phyloP scores from a whole-genome alignment of 1,284 basidiomycete genomes.

The Clitocybe nebularis region DNA sequence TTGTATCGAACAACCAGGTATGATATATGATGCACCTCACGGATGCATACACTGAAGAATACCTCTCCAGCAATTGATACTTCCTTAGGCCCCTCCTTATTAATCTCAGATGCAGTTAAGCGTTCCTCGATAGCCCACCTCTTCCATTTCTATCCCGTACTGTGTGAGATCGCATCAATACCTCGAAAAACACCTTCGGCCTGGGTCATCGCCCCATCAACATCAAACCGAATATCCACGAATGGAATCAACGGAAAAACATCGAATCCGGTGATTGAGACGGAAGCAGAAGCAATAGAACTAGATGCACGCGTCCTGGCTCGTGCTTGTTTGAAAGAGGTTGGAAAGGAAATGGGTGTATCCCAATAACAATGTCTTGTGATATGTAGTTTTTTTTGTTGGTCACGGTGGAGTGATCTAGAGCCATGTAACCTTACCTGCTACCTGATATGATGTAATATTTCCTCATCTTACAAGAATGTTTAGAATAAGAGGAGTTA shows the following conservation, averaged over 20 bases:
- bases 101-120: constrained; percentile 65
- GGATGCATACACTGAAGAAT: too few species aligned
- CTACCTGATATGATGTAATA: too few species aligned
- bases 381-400: too few species aligned
- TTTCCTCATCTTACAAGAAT: too few species aligned
- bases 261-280: constrained; percentile 2
- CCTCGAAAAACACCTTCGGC: constrained; percentile 61
- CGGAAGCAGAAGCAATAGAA: constrained; percentile 32
- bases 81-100: constrained; percentile 39
- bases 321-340: constrained; percentile 63
- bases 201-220: constrained; percentile 41
- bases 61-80: constrained; percentile 38
- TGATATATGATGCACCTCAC: too few species aligned
- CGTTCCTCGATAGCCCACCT: constrained; percentile 76
- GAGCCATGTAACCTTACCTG: too few species aligned
- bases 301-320: constrained; percentile 67
- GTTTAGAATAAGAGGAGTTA: too few species aligned
- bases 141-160: constrained; percentile 77
- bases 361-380: constrained; percentile 9
- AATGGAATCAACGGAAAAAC: constrained; percentile 11
- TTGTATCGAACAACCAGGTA: constrained; percentile 52
- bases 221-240: constrained; percentile 1
- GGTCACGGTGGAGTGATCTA: too few species aligned
- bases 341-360: constrained; percentile 71
- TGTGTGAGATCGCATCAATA: constrained; percentile 76